Percentiles rank a stretch among this genome's conserved stretches.
Evolutionary conservation across 306 rosid species (phyloP).

Genomic region (Rosa multiflora): DNA sequence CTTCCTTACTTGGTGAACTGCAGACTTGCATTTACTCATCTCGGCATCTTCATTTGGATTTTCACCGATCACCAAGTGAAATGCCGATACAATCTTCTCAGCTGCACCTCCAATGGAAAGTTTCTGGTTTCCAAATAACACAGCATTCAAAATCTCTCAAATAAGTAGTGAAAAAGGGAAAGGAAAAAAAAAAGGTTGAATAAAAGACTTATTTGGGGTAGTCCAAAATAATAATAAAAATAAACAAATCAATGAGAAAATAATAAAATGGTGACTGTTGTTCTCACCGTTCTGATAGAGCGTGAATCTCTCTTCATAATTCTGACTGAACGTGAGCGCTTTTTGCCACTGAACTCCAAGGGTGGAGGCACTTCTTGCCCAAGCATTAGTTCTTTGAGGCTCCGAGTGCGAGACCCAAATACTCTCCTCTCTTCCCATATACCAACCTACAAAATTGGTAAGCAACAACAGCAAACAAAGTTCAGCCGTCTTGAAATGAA

Average conservation of each 20-base stretch:
- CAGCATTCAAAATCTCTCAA: constrained; percentile 1
- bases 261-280: constrained; percentile 12
- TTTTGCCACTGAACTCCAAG: constrained; percentile 62
- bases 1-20: constrained; percentile 71
- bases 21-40: constrained; percentile 76
- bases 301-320: constrained; percentile 84
- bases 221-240: constrained; percentile 2
- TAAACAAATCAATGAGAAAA: neutral
- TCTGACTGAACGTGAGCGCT: constrained; percentile 71
- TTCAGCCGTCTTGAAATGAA: constrained; percentile 8
- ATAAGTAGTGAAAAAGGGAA: constrained; percentile 5
- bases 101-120: constrained; percentile 79
- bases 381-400: constrained; percentile 76
- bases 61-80: constrained; percentile 75
- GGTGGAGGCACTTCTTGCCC: constrained; percentile 77
- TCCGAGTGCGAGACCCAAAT: constrained; percentile 69
- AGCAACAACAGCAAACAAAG: constrained; percentile 21
- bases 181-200: constrained; percentile 8
- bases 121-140: constrained; percentile 54
- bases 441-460: constrained; percentile 51
- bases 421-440: constrained; percentile 93
- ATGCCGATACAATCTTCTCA: constrained; percentile 88
- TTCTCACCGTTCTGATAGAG: constrained; percentile 78
- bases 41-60: constrained; percentile 69
- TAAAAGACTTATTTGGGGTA: constrained; percentile 3